A percentile compares a stretch with the other conserved stretches of the same genome.
These are phyloP conservation scores for Zanthoxylum bungeanum DNA, from an alignment of 345 rosid species.

Conservation along the genomic window DNA sequence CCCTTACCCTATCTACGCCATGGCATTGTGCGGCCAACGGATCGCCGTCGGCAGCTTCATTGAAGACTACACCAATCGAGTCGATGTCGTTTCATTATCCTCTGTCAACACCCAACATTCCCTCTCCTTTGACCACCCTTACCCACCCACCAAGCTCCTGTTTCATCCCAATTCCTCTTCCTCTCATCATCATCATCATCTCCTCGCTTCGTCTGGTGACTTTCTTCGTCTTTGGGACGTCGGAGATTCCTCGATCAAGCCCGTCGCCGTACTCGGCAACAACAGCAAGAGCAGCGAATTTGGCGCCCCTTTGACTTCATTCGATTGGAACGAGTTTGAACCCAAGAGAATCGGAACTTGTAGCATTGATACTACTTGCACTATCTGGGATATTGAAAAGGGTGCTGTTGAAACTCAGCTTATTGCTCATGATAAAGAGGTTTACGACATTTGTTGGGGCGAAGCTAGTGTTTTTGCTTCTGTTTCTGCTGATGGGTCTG, in stretches of 20 bases:
- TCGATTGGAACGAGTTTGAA: slow-evolving; percentile 94
- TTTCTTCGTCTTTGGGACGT: slow-evolving; percentile 77
- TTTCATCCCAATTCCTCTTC: slow-evolving; percentile 49
- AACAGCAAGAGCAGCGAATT: slow-evolving; percentile 72
- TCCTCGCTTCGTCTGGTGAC: slow-evolving; percentile 83
- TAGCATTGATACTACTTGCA: slow-evolving; percentile 92
- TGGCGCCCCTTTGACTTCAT: slow-evolving; percentile 83
- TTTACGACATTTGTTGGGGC: slow-evolving; percentile 86
- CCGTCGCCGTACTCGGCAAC: slow-evolving; percentile 57
- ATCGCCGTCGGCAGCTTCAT: slow-evolving; percentile 91
- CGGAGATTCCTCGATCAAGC: slow-evolving; percentile 41
- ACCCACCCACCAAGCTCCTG: slow-evolving; percentile 83
- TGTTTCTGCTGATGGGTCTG: slow-evolving; percentile 80
- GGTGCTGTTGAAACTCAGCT: slow-evolving; percentile 82
- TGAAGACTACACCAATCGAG: slow-evolving; percentile 78
- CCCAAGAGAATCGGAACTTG: slow-evolving; percentile 87
- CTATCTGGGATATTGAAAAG: slow-evolving; percentile 90
- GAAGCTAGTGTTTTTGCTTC: slow-evolving; percentile 77
- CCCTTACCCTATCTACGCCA: slow-evolving; percentile 75
- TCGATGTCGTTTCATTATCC: slow-evolving; percentile 76
- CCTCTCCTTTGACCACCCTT: slow-evolving; percentile 70
- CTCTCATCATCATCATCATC: slow-evolving; percentile 26
- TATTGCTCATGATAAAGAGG: slow-evolving; percentile 85
- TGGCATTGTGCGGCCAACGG: slow-evolving; percentile 65
- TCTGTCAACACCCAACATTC: slow-evolving; percentile 49